A percentile compares a stretch with the other conserved stretches of the same genome.
Evolutionary conservation across 2,329 filamentous ascomycete species (phyloP).

Genomic region (Ramularia collo-cygni): DNA sequence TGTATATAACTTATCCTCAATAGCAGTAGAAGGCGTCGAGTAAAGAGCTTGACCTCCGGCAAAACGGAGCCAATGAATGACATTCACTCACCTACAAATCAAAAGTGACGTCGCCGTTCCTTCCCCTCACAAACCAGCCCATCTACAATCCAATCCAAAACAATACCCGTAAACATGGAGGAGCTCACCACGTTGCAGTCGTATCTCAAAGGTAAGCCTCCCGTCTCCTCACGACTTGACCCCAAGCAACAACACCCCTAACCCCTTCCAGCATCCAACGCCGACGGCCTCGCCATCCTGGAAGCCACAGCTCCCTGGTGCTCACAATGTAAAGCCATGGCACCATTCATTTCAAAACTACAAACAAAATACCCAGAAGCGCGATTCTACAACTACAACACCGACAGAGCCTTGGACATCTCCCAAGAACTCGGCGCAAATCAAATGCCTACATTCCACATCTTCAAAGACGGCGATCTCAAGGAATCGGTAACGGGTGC

Average conservation of each 20-base stretch:
- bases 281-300: slow-evolving; percentile 25
- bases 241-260: too few relatives aligned
- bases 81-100: too few relatives aligned
- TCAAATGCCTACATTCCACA: slow-evolving; percentile 28
- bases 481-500: slow-evolving; percentile 25
- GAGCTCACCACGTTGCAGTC: slow-evolving; percentile 24
- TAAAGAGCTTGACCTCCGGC: too few relatives aligned
- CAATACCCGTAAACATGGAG: slow-evolving; percentile 19
- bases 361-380: slow-evolving; percentile 27
- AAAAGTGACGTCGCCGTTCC: too few relatives aligned
- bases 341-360: slow-evolving; percentile 27
- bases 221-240: too few relatives aligned
- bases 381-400: slow-evolving; percentile 27
- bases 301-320: slow-evolving; percentile 28
- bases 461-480: slow-evolving; percentile 30
- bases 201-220: too few relatives aligned
- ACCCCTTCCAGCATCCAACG: slow-evolving; percentile 28
- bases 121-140: too few relatives aligned
- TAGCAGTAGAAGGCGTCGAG: too few relatives aligned
- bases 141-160: background rate
- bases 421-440: slow-evolving; percentile 27
- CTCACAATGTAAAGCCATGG: slow-evolving; percentile 28
- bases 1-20: too few relatives aligned
- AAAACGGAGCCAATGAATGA: too few relatives aligned
- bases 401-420: slow-evolving; percentile 26